Percentiles rank a stretch among this genome's conserved stretches.
These are phyloP conservation scores for Salvia sclarea DNA, from an alignment of 305 asterid species.

Conservation along the genomic window DNA sequence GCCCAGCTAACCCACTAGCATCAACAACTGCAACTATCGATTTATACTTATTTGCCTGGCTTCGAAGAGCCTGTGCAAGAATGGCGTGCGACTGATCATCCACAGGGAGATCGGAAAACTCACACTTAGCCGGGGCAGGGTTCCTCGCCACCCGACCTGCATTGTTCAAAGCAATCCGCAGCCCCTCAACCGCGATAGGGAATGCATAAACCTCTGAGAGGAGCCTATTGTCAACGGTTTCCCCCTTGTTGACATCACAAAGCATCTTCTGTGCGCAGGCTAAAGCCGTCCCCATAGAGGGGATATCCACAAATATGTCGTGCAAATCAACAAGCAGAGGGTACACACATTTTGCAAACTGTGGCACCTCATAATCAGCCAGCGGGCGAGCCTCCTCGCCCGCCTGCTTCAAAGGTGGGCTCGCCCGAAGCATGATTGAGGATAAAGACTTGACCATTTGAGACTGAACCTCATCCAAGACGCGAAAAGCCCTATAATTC, in stretches of 20 bases:
- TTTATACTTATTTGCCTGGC: conserved; percentile 64
- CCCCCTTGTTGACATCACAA: conserved; percentile 64
- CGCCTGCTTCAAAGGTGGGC: conserved; percentile 32
- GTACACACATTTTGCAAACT: conserved; percentile 69
- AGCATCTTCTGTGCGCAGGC: conserved; percentile 85
- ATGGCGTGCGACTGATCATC: conserved; percentile 82
- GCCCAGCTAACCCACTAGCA: conserved; percentile 72
- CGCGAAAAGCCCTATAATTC: conserved; percentile 38
- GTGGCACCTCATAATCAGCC: conserved; percentile 69
- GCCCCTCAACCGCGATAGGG: conserved; percentile 81
- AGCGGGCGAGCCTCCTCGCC: conserved; percentile 42
- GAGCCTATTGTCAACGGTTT: conserved; percentile 48
- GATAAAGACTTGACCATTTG: conserved; percentile 61
- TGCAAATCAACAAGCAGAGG: conserved; percentile 78
- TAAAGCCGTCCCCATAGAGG: conserved; percentile 67
- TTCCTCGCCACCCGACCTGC: conserved; percentile 56
- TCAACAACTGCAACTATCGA: conserved; percentile 85
- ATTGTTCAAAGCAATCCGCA: conserved; percentile 75
- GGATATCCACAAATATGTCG: conserved; percentile 59
- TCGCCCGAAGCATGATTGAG: conserved; percentile 42
- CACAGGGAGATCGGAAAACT: conserved; percentile 64
- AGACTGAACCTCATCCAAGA: conserved; percentile 50
- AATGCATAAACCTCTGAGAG: conserved; percentile 77
- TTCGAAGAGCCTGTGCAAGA: conserved; percentile 74
- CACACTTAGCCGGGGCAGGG: conserved; percentile 20